Base-by-base conservation (phyloP, 371 early-diverging fungal genomes). In the Rhizopus sp. region DNA sequence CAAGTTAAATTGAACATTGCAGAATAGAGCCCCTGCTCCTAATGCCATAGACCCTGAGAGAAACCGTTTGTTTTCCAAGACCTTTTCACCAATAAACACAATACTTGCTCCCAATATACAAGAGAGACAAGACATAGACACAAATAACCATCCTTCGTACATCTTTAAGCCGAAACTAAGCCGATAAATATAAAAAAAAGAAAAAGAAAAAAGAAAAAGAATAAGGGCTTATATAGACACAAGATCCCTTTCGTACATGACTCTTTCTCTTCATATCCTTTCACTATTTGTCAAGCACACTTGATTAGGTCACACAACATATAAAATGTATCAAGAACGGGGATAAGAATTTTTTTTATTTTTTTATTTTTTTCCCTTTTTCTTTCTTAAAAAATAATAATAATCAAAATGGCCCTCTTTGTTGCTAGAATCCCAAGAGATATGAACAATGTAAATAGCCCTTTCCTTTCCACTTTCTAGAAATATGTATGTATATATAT, bases 371-470 rank as follows among this genome's bases (percentile, higher is more conserved):
- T 45, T 59, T 30, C 7, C 52, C 37, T 45, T 49, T 49, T 60
- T 57, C 40, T 42, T 53, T 31, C 35, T 38, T 12, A 13, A 48
- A 7, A 47, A 29, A 37, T 8, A 32, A 37, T 9, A 30, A 35
- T 34, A 41, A 15, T 53, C 52, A 58, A 39, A 35, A 75, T 76
- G 77, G 68, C 77, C 15, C 64, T 76, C 53, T 76, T 76, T 50
- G 53, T 76, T 62, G 77, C 70, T 45, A 67, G 70, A 63, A 64
- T 76, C 33, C 73, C 77, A 13, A 57, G 63, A 33, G 63, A 60
- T 12, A 66, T 72, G 61, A 68, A 56, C 16, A 65, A 68, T 55
- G 76, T 75, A 75, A 68, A 52, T 16, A 7, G 12, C 34, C 13
- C 13, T 46, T 12, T 23, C 7, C 17, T 55, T 3, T 55, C 9